Evolutionary conservation across 176 grass and related monocot species (phyloP).

Genomic region (Phyllostachys edulis): DNA sequence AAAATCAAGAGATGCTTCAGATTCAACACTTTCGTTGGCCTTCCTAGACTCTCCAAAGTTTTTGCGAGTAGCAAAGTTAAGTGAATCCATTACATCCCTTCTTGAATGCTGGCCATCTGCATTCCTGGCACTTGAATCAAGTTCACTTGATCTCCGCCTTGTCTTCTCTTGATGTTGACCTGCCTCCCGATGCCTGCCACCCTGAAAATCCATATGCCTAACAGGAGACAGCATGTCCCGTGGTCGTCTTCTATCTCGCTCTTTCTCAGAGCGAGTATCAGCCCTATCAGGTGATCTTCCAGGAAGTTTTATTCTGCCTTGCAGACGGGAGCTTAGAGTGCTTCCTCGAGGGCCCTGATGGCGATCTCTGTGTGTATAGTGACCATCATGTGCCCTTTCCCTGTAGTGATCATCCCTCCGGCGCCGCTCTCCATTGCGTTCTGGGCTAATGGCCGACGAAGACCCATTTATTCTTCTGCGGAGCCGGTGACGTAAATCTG

Average conservation of each 20-base stretch:
- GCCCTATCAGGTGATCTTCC: constrained; percentile 53
- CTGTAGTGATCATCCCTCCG: constrained; percentile 49
- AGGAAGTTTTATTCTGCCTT: constrained; percentile 91
- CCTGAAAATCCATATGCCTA: constrained; percentile 35
- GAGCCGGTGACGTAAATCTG: constrained; percentile 80
- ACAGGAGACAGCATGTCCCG: constrained; percentile 55
- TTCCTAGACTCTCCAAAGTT: constrained; percentile 61
- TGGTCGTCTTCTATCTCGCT: constrained; percentile 54
- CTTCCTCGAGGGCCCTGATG: constrained; percentile 43
- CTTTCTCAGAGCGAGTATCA: constrained; percentile 51
- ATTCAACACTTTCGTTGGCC: constrained; percentile 27
- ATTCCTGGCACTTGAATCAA: constrained; percentile 42
- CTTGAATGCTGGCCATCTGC: constrained; percentile 37
- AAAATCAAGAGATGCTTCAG: constrained; percentile 58
- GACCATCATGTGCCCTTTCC: constrained; percentile 42
- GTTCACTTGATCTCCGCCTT: constrained; percentile 42
- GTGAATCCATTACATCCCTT: constrained; percentile 41
- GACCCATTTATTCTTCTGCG: constrained; percentile 61
- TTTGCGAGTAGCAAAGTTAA: constrained; percentile 45
- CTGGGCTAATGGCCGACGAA: constrained; percentile 45
- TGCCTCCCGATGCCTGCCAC: constrained; percentile 39
- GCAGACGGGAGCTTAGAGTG: constrained; percentile 57
- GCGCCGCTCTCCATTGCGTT: constrained; percentile 26
- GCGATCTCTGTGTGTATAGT: constrained; percentile 33
- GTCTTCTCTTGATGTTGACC: constrained; percentile 40